Conservation (phyloP, 495 filamentous ascomycete species). For the Parmelia sp. region DNA sequence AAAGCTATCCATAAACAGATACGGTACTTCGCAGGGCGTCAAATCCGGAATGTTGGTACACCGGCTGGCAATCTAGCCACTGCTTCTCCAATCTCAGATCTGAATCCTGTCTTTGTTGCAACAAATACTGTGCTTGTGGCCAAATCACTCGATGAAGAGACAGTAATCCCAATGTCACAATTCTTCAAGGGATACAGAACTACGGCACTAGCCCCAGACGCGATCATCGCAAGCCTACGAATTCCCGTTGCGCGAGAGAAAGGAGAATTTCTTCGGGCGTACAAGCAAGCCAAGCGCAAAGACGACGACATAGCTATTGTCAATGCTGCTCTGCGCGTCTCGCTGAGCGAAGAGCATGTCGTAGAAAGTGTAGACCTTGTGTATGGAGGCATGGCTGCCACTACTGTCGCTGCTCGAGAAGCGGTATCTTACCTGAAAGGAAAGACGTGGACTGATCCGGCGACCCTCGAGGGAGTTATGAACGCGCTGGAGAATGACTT, state of each 20-base stretch:
- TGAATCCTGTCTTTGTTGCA: slow-evolving; percentile 92
- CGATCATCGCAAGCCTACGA: slow-evolving; percentile 78
- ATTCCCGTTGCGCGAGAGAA: slow-evolving; percentile 66
- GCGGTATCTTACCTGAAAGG: slow-evolving; percentile 64
- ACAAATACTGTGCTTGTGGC: slow-evolving; percentile 74
- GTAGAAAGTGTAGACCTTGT: slow-evolving; percentile 70
- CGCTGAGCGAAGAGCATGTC: slow-evolving; percentile 54
- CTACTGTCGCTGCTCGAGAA: slow-evolving; percentile 74
- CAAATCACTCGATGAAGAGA: slow-evolving; percentile 62
- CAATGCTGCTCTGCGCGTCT: slow-evolving; percentile 70
- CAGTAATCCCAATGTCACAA: slow-evolving; percentile 78
- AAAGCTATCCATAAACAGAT: slow-evolving; percentile 46
- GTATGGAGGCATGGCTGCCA: slow-evolving; percentile 88
- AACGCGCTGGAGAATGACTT: slow-evolving; percentile 81
- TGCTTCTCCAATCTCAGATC: slow-evolving; percentile 90
- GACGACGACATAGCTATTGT: slow-evolving; percentile 98
- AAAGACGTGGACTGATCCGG: slow-evolving; percentile 70
- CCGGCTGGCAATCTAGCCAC: slow-evolving; percentile 94
- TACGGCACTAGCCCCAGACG: slow-evolving; percentile 74
- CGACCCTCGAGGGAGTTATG: slow-evolving; percentile 83
- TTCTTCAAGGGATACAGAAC: slow-evolving; percentile 91
- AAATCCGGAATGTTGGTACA: slow-evolving; percentile 95
- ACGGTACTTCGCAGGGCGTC: slow-evolving; percentile 87
- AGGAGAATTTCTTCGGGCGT: slow-evolving; percentile 67
- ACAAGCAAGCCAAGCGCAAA: slow-evolving; percentile 93